Conservation (phyloP, 2,329 filamentous ascomycete species). For the Colletotrichum theobromicola region DNA sequence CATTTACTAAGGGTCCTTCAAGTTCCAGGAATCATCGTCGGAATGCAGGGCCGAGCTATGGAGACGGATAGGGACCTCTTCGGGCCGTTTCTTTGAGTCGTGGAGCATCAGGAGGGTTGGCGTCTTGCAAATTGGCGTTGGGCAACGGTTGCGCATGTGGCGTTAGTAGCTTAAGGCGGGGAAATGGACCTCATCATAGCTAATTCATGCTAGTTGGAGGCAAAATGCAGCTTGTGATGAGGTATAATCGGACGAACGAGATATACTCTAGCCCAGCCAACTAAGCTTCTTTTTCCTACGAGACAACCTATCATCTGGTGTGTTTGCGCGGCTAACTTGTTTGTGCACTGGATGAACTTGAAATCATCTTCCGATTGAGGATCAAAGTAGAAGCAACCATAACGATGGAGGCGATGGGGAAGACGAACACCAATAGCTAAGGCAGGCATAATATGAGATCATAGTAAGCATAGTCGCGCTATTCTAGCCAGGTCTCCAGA, state of each 20-base stretch:
- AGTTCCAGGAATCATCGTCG: background rate
- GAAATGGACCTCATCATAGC: background rate
- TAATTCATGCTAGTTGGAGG: background rate
- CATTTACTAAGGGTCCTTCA: constrained; percentile 66
- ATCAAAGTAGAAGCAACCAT: background rate
- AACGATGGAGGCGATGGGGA: background rate
- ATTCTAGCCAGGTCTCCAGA: background rate
- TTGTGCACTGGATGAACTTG: background rate
- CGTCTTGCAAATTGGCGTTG: background rate
- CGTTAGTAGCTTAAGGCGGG: background rate
- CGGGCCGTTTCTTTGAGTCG: background rate
- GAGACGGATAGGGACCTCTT: background rate
- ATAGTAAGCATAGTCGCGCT: background rate
- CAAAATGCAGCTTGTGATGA: background rate
- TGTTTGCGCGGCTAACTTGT: background rate
- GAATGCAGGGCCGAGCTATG: background rate
- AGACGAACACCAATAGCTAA: background rate
- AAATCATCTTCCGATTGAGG: fast-evolving
- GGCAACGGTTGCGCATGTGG: background rate
- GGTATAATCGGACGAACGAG: background rate
- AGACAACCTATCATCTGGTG: background rate
- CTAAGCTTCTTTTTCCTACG: background rate
- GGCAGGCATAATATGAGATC: background rate
- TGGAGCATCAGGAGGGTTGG: background rate
- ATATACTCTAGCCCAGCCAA: background rate